Evolutionary conservation across 768 basidiomycete species (phyloP), one percentile per base, ranked within the genome.

Genomic region (Lactifluus hygrophoroides): DNA sequence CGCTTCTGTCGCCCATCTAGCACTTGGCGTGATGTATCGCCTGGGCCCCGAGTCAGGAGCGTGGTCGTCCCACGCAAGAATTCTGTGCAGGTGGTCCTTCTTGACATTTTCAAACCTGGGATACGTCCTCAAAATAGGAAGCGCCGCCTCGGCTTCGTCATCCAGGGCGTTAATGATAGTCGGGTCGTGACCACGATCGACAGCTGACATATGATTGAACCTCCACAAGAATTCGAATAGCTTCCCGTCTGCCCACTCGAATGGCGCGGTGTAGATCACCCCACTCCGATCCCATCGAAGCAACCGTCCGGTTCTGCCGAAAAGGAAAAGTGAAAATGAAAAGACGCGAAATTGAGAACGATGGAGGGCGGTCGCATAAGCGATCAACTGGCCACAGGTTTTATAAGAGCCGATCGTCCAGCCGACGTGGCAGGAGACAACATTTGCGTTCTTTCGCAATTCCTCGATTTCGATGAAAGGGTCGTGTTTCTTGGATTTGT

Each of bases 161-260:
- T 43, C 42, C 21, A n/a, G 3, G 9, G 23, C 11, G 9, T 50
- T 47, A 19, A 47, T 27, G 3, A 25, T 25, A 16, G n/a, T n/a
- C n/a, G n/a, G n/a, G n/a, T 57, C 56, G 5, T 49, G 13, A 32
- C 56, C 56, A 1, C 56, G 56, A 28, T 49, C 19, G 19, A 17
- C 47, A 17, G 3, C 19, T 3, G 56, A 57, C 3, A 50, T 16
- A 25, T 42, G 56, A 17, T 48, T 25, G 38, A 49, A 57, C 14
- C 56, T 35, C 56, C 47, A 42, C 23, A 57, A 32, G 37, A 57
- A 57, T 28, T 57, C 38, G 27, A 42, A 30, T 3, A 57, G 27
- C 21, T 57, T n/a, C 0, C 25, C 35, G 21, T 38, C 23, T n/a
- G 49, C 35, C 21, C 16, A 50, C 5, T 49, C 30, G 37, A 57